Percentiles rank a stretch among this genome's conserved stretches.
phyloP scores from a whole-genome alignment of 2,329 filamentous ascomycete species.

The Graphiopsis chlorocephala region DNA sequence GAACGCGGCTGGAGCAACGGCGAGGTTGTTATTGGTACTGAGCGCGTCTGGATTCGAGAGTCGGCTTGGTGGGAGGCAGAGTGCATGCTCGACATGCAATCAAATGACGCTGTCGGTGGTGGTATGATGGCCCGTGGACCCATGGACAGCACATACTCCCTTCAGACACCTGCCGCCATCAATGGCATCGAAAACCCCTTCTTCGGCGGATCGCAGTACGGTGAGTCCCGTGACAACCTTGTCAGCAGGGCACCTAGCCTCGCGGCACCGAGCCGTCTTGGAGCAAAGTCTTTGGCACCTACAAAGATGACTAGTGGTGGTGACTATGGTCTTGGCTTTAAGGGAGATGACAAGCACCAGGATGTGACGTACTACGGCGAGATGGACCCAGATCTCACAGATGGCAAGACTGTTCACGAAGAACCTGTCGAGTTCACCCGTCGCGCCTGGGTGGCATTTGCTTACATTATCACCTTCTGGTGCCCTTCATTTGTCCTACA shows the following conservation, averaged over 20 bases:
- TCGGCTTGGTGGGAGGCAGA: slow-evolving; percentile 97
- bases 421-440: slow-evolving; percentile 62
- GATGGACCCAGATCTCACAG: slow-evolving; percentile 74
- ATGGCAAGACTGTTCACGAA: slow-evolving; percentile 73
- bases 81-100: slow-evolving; percentile 87
- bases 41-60: slow-evolving; percentile 95
- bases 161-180: slow-evolving; percentile 49
- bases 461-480: slow-evolving; percentile 90
- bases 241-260: slow-evolving; percentile 52
- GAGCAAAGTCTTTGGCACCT: slow-evolving; percentile 48
- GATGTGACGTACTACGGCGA: slow-evolving; percentile 72
- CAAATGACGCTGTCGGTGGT: slow-evolving; percentile 43
- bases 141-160: slow-evolving; percentile 71
- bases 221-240: slow-evolving; percentile 67
- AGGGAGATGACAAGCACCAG: slow-evolving; percentile 75
- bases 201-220: slow-evolving; percentile 23
- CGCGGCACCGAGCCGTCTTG: slow-evolving; percentile 43
- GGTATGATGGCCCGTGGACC: slow-evolving; percentile 56
- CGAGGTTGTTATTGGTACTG: slow-evolving; percentile 84
- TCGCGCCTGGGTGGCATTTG: slow-evolving; percentile 74
- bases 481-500: slow-evolving; percentile 82
- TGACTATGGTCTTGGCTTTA: slow-evolving; percentile 84
- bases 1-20: slow-evolving; percentile 98
- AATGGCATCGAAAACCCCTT: slow-evolving; percentile 35
- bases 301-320: slow-evolving; percentile 62